Evolutionary conservation across 2,329 filamentous ascomycete genomes (phyloP).

Genomic region (Gremmenia infestans): DNA sequence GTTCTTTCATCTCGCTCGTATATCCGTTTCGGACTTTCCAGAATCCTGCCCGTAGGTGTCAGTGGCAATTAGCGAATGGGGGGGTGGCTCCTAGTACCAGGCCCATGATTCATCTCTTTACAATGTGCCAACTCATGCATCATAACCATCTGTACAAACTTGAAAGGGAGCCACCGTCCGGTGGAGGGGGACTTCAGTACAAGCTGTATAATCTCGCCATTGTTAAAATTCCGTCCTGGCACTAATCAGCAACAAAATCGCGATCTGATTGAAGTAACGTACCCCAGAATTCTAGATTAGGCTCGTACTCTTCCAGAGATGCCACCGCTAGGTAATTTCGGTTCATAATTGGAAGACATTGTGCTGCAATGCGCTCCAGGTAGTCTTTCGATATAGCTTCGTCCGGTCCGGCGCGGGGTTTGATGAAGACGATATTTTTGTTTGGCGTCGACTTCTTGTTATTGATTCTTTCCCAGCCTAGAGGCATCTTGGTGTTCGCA

Average conservation of each 20-base stretch:
- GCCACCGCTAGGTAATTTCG: slow-evolving; percentile 59
- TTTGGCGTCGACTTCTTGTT: slow-evolving; percentile 71
- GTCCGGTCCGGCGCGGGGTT: slow-evolving; percentile 63
- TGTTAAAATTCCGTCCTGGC: slow-evolving; percentile 82
- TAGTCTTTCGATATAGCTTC: slow-evolving; percentile 63
- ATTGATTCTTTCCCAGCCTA: slow-evolving; percentile 76
- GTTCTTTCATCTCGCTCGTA: slow-evolving; percentile 61
- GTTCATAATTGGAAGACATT: slow-evolving; percentile 71
- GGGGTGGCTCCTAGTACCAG: not conserved
- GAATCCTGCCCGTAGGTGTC: slow-evolving; percentile 49
- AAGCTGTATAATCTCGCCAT: slow-evolving; percentile 79
- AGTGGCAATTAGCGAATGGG: not conserved
- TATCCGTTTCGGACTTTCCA: slow-evolving; percentile 75
- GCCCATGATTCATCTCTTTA: slow-evolving; percentile 79
- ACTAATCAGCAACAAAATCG: slow-evolving; percentile 36
- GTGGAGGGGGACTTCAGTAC: slow-evolving; percentile 65
- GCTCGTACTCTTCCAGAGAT: slow-evolving; percentile 74
- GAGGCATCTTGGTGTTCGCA: slow-evolving; percentile 52
- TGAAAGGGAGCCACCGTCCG: slow-evolving; percentile 72
- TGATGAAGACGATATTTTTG: slow-evolving; percentile 77
- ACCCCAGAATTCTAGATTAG: slow-evolving; percentile 70
- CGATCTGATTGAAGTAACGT: not conserved
- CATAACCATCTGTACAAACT: slow-evolving; percentile 91
- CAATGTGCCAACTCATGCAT: slow-evolving; percentile 82
- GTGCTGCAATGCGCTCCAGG: slow-evolving; percentile 71